phyloP scores from a whole-genome alignment of 2,329 filamentous ascomycete genomes.

The Hymenoscyphus scutula region DNA sequence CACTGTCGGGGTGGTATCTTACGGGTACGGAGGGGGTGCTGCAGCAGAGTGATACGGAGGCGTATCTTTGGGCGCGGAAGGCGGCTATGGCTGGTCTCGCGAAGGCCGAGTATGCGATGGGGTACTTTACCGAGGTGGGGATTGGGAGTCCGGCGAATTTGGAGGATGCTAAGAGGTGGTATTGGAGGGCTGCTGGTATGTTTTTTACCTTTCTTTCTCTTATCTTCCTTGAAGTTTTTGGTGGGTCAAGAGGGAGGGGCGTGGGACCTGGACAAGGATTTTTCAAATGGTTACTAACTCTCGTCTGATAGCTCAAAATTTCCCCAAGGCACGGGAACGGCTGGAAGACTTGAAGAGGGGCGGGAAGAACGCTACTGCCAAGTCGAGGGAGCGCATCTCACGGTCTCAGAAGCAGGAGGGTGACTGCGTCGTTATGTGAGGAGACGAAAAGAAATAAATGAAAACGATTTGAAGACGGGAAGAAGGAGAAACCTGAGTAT shows the following conservation, averaged over 20 bases:
- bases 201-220: conserved; percentile 32
- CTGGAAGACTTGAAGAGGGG: conserved; percentile 87
- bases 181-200: conserved; percentile 94
- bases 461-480: not conserved
- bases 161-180: conserved; percentile 97
- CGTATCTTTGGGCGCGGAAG: conserved; percentile 95
- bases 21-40: conserved; percentile 87
- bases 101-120: conserved; percentile 98
- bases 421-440: conserved; percentile 80
- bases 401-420: conserved; percentile 84
- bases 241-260: too few species aligned
- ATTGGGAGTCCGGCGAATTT: conserved; percentile 84
- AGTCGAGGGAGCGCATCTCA: conserved; percentile 74
- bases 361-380: conserved; percentile 66
- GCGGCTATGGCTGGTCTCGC: conserved; percentile 82
- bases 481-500: too few species aligned
- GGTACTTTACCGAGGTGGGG: conserved; percentile 93
- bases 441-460: not conserved
- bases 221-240: not conserved
- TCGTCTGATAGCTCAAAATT: conserved; percentile 72
- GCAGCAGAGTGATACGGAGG: conserved; percentile 90
- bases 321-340: conserved; percentile 86
- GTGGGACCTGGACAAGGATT: too few species aligned
- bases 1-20: conserved; percentile 88
- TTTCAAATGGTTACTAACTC: conserved; percentile 15